Base-by-base conservation (phyloP, 345 rosid species). In the Cardamine chenopodiifolia region DNA sequence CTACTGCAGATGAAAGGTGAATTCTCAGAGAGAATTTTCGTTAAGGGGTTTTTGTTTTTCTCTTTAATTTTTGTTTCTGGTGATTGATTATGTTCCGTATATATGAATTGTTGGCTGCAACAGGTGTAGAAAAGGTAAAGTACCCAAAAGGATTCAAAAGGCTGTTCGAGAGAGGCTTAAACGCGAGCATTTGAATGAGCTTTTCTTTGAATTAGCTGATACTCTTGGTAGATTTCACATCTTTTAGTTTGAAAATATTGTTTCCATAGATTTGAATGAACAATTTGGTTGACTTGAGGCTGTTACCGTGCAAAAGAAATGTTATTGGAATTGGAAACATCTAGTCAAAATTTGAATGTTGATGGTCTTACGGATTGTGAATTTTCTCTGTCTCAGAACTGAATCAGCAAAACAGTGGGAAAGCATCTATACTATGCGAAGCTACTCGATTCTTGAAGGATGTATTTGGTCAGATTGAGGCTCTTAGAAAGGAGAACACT, bases 111-210 rank as follows among this genome's bases (percentile, higher is more conserved):
- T 4, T 60, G 59, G 54, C 26, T 50, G 29, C 23, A 45, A 78
- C 87, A 92, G 99, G 82, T 79, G 77, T 81, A 82, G 53, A 75
- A 89, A 71, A 80, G 89, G 73, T 29, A 86, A 86, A 84, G 86
- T 80, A 72, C 96, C 98, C 2, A 92, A 84, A 83, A 89, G 90
- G 84, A 68, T 82, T 26, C 86, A 89, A 85, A 95, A 95, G 80
- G 86, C 98, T 13, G 92, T 86, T 85, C 82, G 96, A 68, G 99
- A 95, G 89, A 92, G 84, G 82, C 86, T 85, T 79, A 95, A 95
- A 81, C 98, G 98, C 7, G 97, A 92, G 82, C 98, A 89, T 72
- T 81, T 95, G 87, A 95, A 92, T 76, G 97, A 89, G 25, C 92
- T 90, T 37, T 95, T 95, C 76, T 70, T 85, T 72, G 90, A 90